Percentiles rank a stretch among this genome's conserved stretches.
Evolutionary conservation across 805 yeast genomes (phyloP).

Genomic region (Candida corydali): DNA sequence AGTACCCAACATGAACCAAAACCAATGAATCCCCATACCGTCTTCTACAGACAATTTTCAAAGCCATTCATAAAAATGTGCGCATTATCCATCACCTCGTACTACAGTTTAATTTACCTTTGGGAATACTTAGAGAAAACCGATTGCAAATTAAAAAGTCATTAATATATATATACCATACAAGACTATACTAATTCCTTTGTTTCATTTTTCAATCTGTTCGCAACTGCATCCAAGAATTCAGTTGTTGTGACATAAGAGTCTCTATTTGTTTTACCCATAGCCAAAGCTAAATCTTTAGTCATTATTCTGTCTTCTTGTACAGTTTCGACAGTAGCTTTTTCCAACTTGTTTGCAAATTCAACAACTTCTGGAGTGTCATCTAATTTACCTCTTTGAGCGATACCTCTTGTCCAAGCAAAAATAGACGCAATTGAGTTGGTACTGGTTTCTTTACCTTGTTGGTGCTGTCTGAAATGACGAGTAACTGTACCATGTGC

Average conservation of each 20-base stretch:
- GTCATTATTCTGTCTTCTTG: constrained; percentile 76
- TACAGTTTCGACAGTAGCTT: constrained; percentile 68
- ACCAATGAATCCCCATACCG: constrained; percentile 9
- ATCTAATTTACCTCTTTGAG: constrained; percentile 77
- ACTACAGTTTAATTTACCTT: constrained; percentile 12
- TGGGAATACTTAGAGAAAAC: constrained; percentile 9
- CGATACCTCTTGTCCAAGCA: constrained; percentile 83
- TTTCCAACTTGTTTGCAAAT: constrained; percentile 63
- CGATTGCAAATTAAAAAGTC: background rate
- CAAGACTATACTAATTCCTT: background rate
- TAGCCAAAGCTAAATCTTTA: constrained; percentile 73
- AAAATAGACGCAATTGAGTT: constrained; percentile 82
- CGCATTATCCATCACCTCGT: constrained; percentile 13
- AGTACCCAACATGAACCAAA: background rate
- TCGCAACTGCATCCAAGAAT: constrained; percentile 73
- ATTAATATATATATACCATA: too few relatives aligned
- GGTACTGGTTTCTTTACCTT: constrained; percentile 79
- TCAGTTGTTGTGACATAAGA: constrained; percentile 71
- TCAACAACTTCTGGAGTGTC: constrained; percentile 64
- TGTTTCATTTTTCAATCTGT: constrained; percentile 36
- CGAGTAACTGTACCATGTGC: constrained; percentile 88
- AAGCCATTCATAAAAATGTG: constrained; percentile 15
- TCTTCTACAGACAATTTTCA: constrained; percentile 14
- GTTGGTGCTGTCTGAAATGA: constrained; percentile 78
- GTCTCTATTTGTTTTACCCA: constrained; percentile 56